A percentile compares a stretch with the other conserved stretches of the same genome.
These are phyloP conservation scores for Boletus reticulatus DNA, from an alignment of 768 basidiomycete genomes.

Conservation along the genomic window DNA sequence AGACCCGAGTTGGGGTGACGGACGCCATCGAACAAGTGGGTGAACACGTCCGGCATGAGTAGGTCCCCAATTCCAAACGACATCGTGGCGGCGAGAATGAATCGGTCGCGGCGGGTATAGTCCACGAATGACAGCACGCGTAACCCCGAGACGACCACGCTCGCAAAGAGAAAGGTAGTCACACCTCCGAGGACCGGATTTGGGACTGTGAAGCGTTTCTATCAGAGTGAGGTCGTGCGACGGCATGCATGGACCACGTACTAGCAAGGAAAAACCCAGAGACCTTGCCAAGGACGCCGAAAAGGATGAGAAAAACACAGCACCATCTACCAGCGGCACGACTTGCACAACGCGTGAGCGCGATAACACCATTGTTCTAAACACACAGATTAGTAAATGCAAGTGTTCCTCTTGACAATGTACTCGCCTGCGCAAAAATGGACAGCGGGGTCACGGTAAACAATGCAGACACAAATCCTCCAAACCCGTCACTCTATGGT, in stretches of 20 bases:
- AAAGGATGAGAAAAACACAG: slow-evolving; percentile 74
- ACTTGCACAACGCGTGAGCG: slow-evolving; percentile 82
- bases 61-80: slow-evolving; percentile 72
- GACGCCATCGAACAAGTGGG: slow-evolving; percentile 67
- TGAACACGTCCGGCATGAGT: slow-evolving; percentile 62
- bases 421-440: slow-evolving; percentile 62
- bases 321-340: slow-evolving; percentile 77
- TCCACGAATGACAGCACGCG: slow-evolving; percentile 60
- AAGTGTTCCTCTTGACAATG: neutral
- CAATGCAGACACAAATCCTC: slow-evolving; percentile 74
- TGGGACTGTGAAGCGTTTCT: slow-evolving; percentile 45
- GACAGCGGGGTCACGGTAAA: slow-evolving; percentile 82
- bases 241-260: slow-evolving; percentile 25
- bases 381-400: neutral
- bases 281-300: slow-evolving; percentile 78
- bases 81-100: slow-evolving; percentile 67
- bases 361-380: slow-evolving; percentile 80
- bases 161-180: slow-evolving; percentile 84
- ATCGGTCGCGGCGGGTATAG: slow-evolving; percentile 65
- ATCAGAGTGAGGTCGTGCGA: neutral
- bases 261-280: slow-evolving; percentile 82
- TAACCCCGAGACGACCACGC: slow-evolving; percentile 66
- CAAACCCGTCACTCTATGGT: slow-evolving; percentile 68
- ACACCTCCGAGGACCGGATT: slow-evolving; percentile 82
- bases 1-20: slow-evolving; percentile 50